A percentile compares a stretch with the other conserved stretches of the same genome.
phyloP scores from a whole-genome alignment of 2,329 filamentous ascomycete species.

The Diaporthe longicolla region DNA sequence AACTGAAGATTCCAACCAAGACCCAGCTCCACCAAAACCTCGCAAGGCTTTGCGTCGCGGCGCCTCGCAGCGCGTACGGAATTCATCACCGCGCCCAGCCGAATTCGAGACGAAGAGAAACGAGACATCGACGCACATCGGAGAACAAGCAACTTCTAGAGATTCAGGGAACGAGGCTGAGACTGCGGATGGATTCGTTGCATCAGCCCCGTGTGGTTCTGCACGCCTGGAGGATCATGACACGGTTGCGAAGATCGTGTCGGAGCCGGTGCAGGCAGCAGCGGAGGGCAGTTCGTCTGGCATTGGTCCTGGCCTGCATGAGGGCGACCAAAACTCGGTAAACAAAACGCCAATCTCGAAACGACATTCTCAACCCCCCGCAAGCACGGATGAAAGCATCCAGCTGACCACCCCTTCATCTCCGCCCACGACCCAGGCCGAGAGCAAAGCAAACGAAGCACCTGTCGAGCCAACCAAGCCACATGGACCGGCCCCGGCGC shows the following conservation, averaged over 20 bases:
- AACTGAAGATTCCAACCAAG: background rate
- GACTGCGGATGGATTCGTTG: background rate
- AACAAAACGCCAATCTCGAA: background rate
- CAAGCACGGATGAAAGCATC: background rate
- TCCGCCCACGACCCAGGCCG: background rate
- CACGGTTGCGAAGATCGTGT: background rate
- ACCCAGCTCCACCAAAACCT: background rate
- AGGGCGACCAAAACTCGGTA: conserved; percentile 5
- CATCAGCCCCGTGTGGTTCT: too few species aligned
- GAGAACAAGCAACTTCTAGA: background rate
- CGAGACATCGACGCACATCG: background rate
- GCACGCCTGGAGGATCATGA: background rate
- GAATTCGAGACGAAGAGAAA: background rate
- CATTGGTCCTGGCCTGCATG: background rate
- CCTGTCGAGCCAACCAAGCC: background rate
- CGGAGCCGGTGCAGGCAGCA: background rate
- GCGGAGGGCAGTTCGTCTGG: background rate
- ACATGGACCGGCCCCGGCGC: background rate
- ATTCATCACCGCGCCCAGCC: background rate
- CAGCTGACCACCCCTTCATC: conserved; percentile 8
- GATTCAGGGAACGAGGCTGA: background rate
- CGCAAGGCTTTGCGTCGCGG: background rate
- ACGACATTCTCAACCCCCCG: background rate
- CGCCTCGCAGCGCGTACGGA: background rate
- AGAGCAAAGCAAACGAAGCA: background rate